These are phyloP conservation scores for Camellia oleifera DNA, from an alignment of 179 eudicot genomes.

Conservation along the genomic window DNA sequence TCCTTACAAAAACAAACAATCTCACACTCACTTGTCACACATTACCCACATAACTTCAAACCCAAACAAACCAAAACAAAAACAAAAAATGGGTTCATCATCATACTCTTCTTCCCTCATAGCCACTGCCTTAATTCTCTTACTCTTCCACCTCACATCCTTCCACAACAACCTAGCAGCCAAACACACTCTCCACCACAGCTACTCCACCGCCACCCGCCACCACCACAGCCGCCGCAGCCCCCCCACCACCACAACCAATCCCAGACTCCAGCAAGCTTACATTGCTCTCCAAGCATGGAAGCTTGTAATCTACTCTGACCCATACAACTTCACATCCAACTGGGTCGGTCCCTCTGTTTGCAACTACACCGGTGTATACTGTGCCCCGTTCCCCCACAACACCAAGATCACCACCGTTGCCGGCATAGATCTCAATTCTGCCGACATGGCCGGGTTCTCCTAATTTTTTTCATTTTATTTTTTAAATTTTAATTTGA, in stretches of 20 bases:
- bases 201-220: slow-evolving; percentile 7
- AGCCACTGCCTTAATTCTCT: slow-evolving; percentile 15
- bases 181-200: slow-evolving; percentile 14
- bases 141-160: slow-evolving; percentile 13
- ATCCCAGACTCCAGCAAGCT: slow-evolving; percentile 28
- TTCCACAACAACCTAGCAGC: slow-evolving; percentile 18
- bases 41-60: background rate
- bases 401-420: slow-evolving; percentile 14
- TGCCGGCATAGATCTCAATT: slow-evolving; percentile 43
- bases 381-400: slow-evolving; percentile 23
- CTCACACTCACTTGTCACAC: background rate
- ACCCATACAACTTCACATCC: slow-evolving; percentile 35
- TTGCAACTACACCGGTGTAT: slow-evolving; percentile 37
- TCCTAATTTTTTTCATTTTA: too few relatives aligned
- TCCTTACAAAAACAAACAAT: slow-evolving; percentile 2
- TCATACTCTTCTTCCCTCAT: background rate
- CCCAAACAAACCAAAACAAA: background rate
- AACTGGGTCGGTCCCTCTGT: slow-evolving; percentile 41
- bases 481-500: too few relatives aligned
- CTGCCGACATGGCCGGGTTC: slow-evolving; percentile 31
- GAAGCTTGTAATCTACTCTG: slow-evolving; percentile 36
- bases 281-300: slow-evolving; percentile 41
- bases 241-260: background rate
- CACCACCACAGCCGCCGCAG: slow-evolving; percentile 15
- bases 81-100: slow-evolving; percentile 17